These are phyloP conservation scores for Monosporascus sp. DNA, from an alignment of 2,329 filamentous ascomycete species.

Conservation along the genomic window DNA sequence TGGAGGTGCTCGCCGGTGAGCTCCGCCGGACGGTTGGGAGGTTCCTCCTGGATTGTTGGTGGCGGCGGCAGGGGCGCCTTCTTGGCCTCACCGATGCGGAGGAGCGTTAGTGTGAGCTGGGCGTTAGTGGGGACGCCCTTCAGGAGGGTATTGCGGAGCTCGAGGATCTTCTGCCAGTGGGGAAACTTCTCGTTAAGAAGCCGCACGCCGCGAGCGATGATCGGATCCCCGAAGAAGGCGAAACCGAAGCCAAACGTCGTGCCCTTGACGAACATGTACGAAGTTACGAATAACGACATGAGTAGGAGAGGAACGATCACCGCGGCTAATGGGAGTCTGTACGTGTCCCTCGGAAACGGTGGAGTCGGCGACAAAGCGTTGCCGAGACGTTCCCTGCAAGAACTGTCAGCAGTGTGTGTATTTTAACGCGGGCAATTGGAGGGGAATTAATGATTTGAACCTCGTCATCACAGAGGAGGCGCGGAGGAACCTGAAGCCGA, in stretches of 20 bases:
- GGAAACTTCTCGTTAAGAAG: constrained; percentile 60
- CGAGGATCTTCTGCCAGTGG: constrained; percentile 69
- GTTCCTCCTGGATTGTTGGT: constrained; percentile 30
- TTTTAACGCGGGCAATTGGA: too few relatives aligned
- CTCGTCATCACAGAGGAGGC: too few relatives aligned
- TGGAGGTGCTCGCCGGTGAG: constrained; percentile 46
- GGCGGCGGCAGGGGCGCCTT: constrained; percentile 69
- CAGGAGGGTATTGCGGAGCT: constrained; percentile 70
- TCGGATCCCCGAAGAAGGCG: constrained; percentile 73
- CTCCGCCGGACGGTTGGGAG: constrained; percentile 30
- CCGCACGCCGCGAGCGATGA: constrained; percentile 56
- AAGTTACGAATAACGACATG: constrained; percentile 47
- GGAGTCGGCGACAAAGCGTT: constrained; percentile 58
- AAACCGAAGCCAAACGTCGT: constrained; percentile 65
- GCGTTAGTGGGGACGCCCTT: constrained; percentile 83
- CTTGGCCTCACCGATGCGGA: constrained; percentile 77
- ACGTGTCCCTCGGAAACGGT: constrained; percentile 52
- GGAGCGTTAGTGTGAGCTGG: constrained; percentile 73
- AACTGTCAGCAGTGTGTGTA: constrained; percentile 30
- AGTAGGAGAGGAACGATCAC: constrained; percentile 49
- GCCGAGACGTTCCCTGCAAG: constrained; percentile 13
- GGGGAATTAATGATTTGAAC: too few relatives aligned
- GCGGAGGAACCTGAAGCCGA: too few relatives aligned
- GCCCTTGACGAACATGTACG: constrained; percentile 60
- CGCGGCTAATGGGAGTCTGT: constrained; percentile 50